Conservation (phyloP, 306 rosid species). For the Prunus salicina region DNA sequence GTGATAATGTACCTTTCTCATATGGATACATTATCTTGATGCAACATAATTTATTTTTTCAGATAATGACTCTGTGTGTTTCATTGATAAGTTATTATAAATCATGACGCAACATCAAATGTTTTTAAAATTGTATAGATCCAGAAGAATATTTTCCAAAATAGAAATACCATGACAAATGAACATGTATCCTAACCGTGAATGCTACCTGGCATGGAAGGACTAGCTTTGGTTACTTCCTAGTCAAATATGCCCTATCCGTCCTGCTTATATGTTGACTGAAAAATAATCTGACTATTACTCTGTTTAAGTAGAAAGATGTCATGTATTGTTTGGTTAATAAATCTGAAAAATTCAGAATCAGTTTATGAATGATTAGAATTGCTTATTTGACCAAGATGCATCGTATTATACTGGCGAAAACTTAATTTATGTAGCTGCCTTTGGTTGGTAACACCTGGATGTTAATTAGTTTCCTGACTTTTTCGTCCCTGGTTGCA, state of each 20-base stretch:
- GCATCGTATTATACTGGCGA: too few relatives aligned
- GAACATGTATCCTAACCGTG: background rate
- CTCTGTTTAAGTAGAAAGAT: too few relatives aligned
- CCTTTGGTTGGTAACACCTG: too few relatives aligned
- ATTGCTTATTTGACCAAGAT: too few relatives aligned
- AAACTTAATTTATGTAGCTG: background rate
- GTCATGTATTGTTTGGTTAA: too few relatives aligned
- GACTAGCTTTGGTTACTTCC: background rate
- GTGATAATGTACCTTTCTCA: background rate
- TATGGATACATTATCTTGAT: background rate
- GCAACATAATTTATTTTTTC: background rate
- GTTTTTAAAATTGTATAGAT: background rate
- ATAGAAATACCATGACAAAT: background rate
- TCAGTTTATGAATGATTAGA: too few relatives aligned
- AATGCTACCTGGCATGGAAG: background rate
- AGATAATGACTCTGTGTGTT: background rate
- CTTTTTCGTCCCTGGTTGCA: too few relatives aligned
- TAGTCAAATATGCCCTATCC: background rate
- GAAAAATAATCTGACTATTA: too few relatives aligned
- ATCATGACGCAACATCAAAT: background rate
- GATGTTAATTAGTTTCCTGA: too few relatives aligned
- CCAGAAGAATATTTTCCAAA: background rate
- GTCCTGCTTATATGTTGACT: background rate
- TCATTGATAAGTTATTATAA: background rate
- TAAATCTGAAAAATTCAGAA: too few relatives aligned